Evolutionary conservation across 192 early-diverging fungal genomes (phyloP).

Genomic region (Chytriomyces sp.): DNA sequence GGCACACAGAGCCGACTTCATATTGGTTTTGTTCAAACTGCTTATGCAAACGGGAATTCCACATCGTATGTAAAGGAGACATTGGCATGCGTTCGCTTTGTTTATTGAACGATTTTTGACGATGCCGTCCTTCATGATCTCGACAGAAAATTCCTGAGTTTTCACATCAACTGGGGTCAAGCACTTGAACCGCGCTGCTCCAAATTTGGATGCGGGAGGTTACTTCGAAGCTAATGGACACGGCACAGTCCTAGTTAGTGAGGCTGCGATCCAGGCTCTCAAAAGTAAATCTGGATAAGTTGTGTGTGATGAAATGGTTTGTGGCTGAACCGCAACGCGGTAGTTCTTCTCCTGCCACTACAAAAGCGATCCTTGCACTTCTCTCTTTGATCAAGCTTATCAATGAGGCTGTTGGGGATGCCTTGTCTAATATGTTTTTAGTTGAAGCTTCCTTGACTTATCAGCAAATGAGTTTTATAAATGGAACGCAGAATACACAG

Average conservation of each 20-base stretch:
- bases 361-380: constrained; percentile 76
- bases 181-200: constrained; percentile 97
- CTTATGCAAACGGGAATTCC: constrained; percentile 98
- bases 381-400: constrained; percentile 87
- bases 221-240: constrained; percentile 99
- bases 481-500: constrained; percentile 96
- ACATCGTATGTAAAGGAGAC: constrained; percentile 88
- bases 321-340: neutral
- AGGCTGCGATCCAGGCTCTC: constrained; percentile 75
- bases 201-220: constrained; percentile 95
- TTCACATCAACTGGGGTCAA: constrained; percentile 98
- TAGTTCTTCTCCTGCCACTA: constrained; percentile 71
- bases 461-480: constrained; percentile 76
- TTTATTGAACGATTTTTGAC: neutral
- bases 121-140: neutral
- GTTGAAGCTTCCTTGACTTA: constrained; percentile 90
- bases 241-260: constrained; percentile 96
- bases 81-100: constrained; percentile 54
- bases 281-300: constrained; percentile 61
- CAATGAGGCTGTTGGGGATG: constrained; percentile 99
- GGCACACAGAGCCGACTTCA: constrained; percentile 52
- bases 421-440: constrained; percentile 93
- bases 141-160: constrained; percentile 82
- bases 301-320: neutral
- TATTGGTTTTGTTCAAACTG: constrained; percentile 98